Percentiles rank a stretch among this genome's conserved stretches.
Conservation (phyloP, 2,329 filamentous ascomycete species). For the Bisporella sp. region DNA sequence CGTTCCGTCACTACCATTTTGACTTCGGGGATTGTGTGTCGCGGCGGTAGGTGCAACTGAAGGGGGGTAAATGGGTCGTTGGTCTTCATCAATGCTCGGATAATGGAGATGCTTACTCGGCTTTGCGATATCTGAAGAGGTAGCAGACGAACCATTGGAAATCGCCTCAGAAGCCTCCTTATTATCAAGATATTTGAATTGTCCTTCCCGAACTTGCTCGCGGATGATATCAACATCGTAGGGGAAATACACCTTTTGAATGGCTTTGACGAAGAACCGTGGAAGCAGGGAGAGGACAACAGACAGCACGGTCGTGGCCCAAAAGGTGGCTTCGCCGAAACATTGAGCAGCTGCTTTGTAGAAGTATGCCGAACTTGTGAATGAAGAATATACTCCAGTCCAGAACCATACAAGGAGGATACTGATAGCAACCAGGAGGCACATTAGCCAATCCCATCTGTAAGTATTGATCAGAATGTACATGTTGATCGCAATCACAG, state of each 20-base stretch:
- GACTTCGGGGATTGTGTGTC: conserved; percentile 72
- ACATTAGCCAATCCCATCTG: conserved; percentile 95
- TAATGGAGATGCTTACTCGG: conserved; percentile 47
- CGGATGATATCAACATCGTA: conserved; percentile 93
- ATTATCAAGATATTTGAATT: conserved; percentile 63
- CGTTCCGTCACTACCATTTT: conserved; percentile 90
- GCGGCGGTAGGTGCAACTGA: conserved; percentile 72
- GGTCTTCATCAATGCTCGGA: conserved; percentile 73
- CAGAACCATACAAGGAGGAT: conserved; percentile 88
- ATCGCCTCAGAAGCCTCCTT: conserved; percentile 23
- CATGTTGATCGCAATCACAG: conserved; percentile 81
- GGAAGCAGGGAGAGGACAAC: conserved; percentile 79
- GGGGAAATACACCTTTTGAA: conserved; percentile 92
- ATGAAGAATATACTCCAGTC: conserved; percentile 74
- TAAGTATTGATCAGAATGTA: conserved; percentile 97
- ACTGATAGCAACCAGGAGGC: conserved; percentile 75
- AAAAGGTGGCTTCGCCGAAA: conserved; percentile 78
- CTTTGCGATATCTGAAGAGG: conserved; percentile 49
- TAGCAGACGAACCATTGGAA: conserved; percentile 42
- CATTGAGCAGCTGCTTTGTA: conserved; percentile 74
- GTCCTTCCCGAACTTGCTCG: conserved; percentile 79
- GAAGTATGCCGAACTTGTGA: conserved; percentile 52
- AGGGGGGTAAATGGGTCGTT: conserved; percentile 87
- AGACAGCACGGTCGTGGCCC: conserved; percentile 74
- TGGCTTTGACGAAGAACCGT: conserved; percentile 75